Evolutionary conservation across 192 early-diverging fungal species (phyloP), one percentile per base, ranked within the genome.

Genomic region (Umbelopsis isabellina): DNA sequence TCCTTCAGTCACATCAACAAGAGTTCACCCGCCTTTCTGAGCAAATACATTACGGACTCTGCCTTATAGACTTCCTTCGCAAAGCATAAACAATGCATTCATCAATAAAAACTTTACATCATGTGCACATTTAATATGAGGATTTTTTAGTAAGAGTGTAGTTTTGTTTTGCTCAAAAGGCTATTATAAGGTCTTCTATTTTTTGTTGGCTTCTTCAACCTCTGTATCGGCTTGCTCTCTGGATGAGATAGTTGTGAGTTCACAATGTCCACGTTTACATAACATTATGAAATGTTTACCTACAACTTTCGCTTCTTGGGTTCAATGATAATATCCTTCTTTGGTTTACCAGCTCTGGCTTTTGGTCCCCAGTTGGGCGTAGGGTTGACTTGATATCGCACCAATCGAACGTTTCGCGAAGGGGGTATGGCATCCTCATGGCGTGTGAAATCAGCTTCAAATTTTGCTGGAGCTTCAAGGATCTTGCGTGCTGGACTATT

Each of bases 281-380:
- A 35, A 18, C 27, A 12, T n/a, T 2, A 35, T 4, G 18, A 18
- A 13, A 47, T 16, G 45, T 20, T 52, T 33, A 69, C 67, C 51
- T 50, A 69, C 67, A 69, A 18, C 48, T 69, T 69, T 46, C 67
- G 46, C 67, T 69, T 69, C 15, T 49, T 69, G 37, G 16, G 37
- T n/a, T 49, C 66, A 27, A 23, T 22, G 23, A 11, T 44, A 9
- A 23, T 25, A 16, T 67, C 33, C 55, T 84, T 85, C 73, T 82
- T 81, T 58, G 69, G 75, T 51, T 80, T 80, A 44, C 80, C 82
- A 22, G 86, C 83, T 67, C 93, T 82, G 25, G 92, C 93, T 78
- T 96, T 97, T 46, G 98, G 98, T 0, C 98, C 98, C 98, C 98
- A 99, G 80, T 93, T 88, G 68, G 91, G 90, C 22, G 90, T 89